Evolutionary conservation across 345 rosid genomes (phyloP), one percentile per base, ranked within the genome.

Genomic region (Citrus australasica): DNA sequence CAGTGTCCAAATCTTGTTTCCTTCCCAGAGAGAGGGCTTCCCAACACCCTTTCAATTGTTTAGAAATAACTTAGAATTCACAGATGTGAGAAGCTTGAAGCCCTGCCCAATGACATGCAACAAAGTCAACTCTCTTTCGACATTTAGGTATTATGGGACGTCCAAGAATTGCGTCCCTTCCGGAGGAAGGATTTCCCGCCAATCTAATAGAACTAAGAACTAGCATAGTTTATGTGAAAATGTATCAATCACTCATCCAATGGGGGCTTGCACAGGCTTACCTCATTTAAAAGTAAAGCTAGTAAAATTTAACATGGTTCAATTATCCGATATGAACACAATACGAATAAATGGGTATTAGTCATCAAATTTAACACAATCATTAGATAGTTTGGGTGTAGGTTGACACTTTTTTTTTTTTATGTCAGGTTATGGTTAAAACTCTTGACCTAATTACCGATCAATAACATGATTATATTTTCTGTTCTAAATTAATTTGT

Each of bases 331-430:
- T 0, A 5, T 0, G 37, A 33, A 33, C 0, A 33, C 37, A 0
- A 33, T 33, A 33, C 6, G 0, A 5, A 33, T 33, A 33, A 33
- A 4, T 33, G 5, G 0, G 0, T 33, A 33, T 4, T 0, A 33
- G 1, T 33, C 1, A 33, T 5, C 0, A 33, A 33, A 33, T 33
- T 33, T 33, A 33, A 4, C 35, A 33, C 1, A 0, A 33, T 33
- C 0, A 33, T 33, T 33, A 33, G 5, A 33, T 33, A 0, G 0
- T 1, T 33, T 33, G 0, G 0, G 37, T 5, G 0, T 0, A 0
- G 0, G 37, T 33, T 0, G 6, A 33, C 6, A 5, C 0, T 4
- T 4, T 4, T 5, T 33, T 33, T 33, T 33, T 33, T 33, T 32
- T 3, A 0, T 33, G 37, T 33, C 5, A 0, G 6, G 0, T 5